A percentile compares a stretch with the other conserved stretches of the same genome.
Conservation (phyloP, 768 basidiomycete genomes). For the Rhodotorula diobovata region DNA sequence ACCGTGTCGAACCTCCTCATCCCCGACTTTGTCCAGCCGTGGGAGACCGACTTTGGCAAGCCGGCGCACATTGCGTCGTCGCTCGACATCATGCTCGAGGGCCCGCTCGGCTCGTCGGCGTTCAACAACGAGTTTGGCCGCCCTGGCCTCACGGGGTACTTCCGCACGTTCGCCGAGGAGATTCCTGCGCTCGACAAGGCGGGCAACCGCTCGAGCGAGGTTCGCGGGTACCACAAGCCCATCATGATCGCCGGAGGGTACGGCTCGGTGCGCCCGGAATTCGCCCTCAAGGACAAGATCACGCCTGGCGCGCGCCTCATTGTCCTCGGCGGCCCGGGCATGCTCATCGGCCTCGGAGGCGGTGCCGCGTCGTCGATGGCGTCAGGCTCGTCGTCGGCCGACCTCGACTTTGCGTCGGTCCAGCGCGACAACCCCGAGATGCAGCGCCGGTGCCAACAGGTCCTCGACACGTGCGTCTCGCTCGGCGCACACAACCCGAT, state of each 20-base stretch:
- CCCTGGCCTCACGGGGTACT: slow-evolving; percentile 86
- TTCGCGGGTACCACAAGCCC: slow-evolving; percentile 97
- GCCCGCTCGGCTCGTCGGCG: slow-evolving; percentile 85
- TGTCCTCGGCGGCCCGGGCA: slow-evolving; percentile 89
- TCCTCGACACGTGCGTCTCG: slow-evolving; percentile 83
- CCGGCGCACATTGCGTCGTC: slow-evolving; percentile 88
- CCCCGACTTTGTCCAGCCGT: slow-evolving; percentile 83
- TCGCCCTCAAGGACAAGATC: slow-evolving; percentile 73
- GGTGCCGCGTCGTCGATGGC: slow-evolving; percentile 93
- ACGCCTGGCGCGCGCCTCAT: slow-evolving; percentile 77
- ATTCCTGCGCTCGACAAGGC: slow-evolving; percentile 53
- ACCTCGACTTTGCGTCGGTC: slow-evolving; percentile 94
- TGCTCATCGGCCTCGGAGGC: slow-evolving; percentile 93
- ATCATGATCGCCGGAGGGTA: slow-evolving; percentile 99
- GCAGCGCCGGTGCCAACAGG: slow-evolving; percentile 94
- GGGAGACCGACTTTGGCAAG: slow-evolving; percentile 90
- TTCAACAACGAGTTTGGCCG: slow-evolving; percentile 99
- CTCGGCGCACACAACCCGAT: slow-evolving; percentile 66
- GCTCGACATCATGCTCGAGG: slow-evolving; percentile 94
- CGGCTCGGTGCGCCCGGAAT: slow-evolving; percentile 81
- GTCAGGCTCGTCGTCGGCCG: slow-evolving; percentile 81
- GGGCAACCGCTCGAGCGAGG: slow-evolving; percentile 54
- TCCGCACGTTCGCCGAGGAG: slow-evolving; percentile 84
- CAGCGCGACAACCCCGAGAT: slow-evolving; percentile 98
- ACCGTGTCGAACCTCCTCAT: slow-evolving; percentile 90